Base-by-base conservation (phyloP, 2,329 filamentous ascomycete genomes). In the Aspergillus ochraceoroseus region DNA sequence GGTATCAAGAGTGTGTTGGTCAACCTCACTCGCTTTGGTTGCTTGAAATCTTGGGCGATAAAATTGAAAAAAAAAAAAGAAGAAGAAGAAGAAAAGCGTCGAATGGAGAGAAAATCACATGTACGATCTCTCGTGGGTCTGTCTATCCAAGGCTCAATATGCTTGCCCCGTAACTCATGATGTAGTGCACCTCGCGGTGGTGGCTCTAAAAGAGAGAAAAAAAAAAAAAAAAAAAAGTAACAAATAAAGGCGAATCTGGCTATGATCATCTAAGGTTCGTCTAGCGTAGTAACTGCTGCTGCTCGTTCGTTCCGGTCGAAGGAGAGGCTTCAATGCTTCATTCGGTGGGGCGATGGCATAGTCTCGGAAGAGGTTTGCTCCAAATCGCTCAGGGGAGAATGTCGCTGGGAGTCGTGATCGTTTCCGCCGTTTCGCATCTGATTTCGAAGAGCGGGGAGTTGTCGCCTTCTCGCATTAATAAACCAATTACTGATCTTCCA, bases 401-500 rank as follows among this genome's bases (percentile, higher is more conserved):
- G 59, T 32, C 59, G 49, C 27, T 56, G 55, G 23, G 54, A 47
- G 26, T 63, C 59, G 9, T 51, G 33, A 28, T 61, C 60, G 13
- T 35, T 53, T 9, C 51, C 56, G 14, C 58, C 60, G 25, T 52
- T 61, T n/a, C 64, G 63, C 50, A 63, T 63, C 46, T 69, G 65
- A 36, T 67, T 68, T 26, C 67, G 64, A n/a, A 71, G 52, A 11
- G 67, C 66, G 14, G 70, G 70, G 3, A 72, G 55, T 41, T 72
- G 70, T 32, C 71, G 63, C 29, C 71, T 61, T 46, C 71, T 57
- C 5, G 71, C 71, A 45, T 74, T 74, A 45, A 74, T 74, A 44
- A 74, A 74, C 71, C 71, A 74, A 47, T 74, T 74, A 47, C 71
- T 74, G 34, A 74, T 71, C 70, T 73, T 22, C 9, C 9, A n/a